These are phyloP conservation scores for Cochlearia excelsa DNA, from an alignment of 345 rosid genomes.

Conservation along the genomic window DNA sequence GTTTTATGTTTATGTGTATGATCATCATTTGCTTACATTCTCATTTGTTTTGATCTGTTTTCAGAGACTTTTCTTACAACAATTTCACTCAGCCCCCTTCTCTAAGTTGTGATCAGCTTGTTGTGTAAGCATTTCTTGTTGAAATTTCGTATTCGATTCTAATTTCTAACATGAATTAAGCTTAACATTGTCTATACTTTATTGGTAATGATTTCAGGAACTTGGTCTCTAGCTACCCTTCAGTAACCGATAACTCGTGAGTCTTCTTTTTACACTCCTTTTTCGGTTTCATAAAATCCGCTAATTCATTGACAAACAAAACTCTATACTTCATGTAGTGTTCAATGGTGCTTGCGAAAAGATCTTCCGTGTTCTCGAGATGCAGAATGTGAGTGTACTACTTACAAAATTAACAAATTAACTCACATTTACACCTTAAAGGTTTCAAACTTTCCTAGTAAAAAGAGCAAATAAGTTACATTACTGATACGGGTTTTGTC, in stretches of 20 bases:
- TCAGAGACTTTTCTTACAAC: slow-evolving; percentile 89
- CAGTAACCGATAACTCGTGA: slow-evolving; percentile 51
- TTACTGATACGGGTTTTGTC: background rate
- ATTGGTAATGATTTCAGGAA: slow-evolving; percentile 49
- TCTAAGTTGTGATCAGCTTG: slow-evolving; percentile 39
- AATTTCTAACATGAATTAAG: background rate
- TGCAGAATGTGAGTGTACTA: slow-evolving; percentile 46
- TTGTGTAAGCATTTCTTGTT: slow-evolving; percentile 45
- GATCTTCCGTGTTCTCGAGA: slow-evolving; percentile 58
- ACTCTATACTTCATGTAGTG: slow-evolving; percentile 31
- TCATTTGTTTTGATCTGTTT: background rate
- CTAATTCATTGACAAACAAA: background rate
- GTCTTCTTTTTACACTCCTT: slow-evolving; percentile 26
- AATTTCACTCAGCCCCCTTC: slow-evolving; percentile 53
- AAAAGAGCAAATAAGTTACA: background rate
- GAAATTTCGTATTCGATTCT: background rate
- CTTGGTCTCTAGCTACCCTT: slow-evolving; percentile 53
- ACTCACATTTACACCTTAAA: background rate
- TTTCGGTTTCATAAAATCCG: background rate
- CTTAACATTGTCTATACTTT: slow-evolving; percentile 16
- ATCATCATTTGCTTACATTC: background rate
- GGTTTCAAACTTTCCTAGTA: slow-evolving; percentile 2
- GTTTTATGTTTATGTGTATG: background rate
- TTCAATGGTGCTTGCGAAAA: slow-evolving; percentile 62
- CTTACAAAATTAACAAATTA: background rate